Evolutionary conservation across 192 early-diverging fungal genomes (phyloP).

Genomic region (Phycomyces nitens): DNA sequence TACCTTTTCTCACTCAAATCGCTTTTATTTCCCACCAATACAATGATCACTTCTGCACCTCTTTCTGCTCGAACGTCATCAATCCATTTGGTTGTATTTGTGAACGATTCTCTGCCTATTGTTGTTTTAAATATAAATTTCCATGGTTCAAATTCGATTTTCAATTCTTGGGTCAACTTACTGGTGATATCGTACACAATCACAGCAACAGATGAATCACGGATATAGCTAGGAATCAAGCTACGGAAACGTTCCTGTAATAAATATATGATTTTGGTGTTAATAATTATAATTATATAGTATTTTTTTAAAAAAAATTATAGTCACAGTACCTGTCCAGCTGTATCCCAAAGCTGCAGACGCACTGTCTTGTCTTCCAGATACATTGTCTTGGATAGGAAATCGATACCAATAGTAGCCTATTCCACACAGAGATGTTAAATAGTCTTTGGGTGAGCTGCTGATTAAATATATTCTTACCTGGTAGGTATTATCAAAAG

Average conservation of each 20-base stretch:
- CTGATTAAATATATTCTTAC: constrained; percentile 30
- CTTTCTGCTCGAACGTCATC: constrained; percentile 98
- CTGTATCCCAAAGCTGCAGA: constrained; percentile 98
- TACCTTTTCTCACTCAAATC: constrained; percentile 94
- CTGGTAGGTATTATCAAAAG: constrained; percentile 99
- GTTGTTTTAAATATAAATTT: too few species aligned
- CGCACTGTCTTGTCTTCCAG: constrained; percentile 96
- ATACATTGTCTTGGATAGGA: constrained; percentile 99
- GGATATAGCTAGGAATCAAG: constrained; percentile 96
- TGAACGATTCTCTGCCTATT: constrained; percentile 90
- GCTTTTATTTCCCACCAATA: constrained; percentile 98
- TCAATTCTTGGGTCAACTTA: constrained; percentile 36
- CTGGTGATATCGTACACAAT: constrained; percentile 98
- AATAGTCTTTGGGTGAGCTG: too few species aligned
- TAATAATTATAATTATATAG: not conserved
- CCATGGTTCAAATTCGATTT: not conserved
- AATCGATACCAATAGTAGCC: constrained; percentile 99
- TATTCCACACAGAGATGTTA: constrained; percentile 27
- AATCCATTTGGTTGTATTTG: constrained; percentile 97
- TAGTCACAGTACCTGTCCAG: constrained; percentile 70
- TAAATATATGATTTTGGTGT: not conserved
- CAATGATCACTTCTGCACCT: constrained; percentile 96
- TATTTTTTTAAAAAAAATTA: too few species aligned
- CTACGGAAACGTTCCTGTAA: constrained; percentile 91
- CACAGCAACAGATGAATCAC: constrained; percentile 96